Evolutionary conservation across 2,329 filamentous ascomycete species (phyloP), one percentile per base, ranked within the genome.

Genomic region (Xylogone sp.): DNA sequence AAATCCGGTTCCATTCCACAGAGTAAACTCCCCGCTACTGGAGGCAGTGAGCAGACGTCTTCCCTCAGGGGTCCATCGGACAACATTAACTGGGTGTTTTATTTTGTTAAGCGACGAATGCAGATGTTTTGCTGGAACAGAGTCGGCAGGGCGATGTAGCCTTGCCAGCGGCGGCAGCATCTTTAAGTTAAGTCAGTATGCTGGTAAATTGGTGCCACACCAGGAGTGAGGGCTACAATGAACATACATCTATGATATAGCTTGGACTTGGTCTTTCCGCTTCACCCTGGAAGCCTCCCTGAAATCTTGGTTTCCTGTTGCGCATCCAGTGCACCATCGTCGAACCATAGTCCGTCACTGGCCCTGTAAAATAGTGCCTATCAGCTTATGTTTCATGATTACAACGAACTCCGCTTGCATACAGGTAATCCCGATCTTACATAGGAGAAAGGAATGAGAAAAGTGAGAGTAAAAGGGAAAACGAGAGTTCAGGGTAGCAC

Each of bases 21-120:
- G 73, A 39, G 95, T 99, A 64, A 99, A 99, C 68, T 99, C 94
- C 65, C 94, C 94, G 68, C 93, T 97, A 59, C 91, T 96, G 0
- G 92, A 96, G 20, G 91, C 94, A 0, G 94, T 97, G 66, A 99
- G 78, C 51, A 99, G 75, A 59, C 94, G 81, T 55, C 94, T 86
- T 22, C 94, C 94, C 70, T 99, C 94, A 6, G 94, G 94, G 16
- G 95, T 99, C 94, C 94, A 99, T 68, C 90, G 83, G 42, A 99
- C 93, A 8, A 97, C 90, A 58, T 97, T 97, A 65, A 99, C 89
- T 1, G 94, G 94, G 62, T 97, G 94, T 66, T 96, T 96, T 64
- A 96, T 92, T 67, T 99, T 99, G 74, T 97, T 97, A 6, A 97
- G 81, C 0, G 94, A 97, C n/a, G 94, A 95, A 68, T 99, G 94